Evolutionary conservation across 1,139 yeast genomes (phyloP).

Genomic region (Pichia sp.): DNA sequence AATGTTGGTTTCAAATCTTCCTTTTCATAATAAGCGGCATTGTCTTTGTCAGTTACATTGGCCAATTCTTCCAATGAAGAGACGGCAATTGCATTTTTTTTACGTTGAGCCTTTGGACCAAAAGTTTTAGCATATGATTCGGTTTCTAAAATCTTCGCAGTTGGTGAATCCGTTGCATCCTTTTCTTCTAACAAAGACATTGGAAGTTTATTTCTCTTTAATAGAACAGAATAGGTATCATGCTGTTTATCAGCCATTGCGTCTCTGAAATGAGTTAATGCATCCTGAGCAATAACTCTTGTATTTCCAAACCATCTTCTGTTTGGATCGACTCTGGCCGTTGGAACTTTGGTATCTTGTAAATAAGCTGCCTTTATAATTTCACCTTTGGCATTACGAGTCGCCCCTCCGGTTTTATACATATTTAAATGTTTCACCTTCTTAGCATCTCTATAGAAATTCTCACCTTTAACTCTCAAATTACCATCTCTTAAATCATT

Average conservation of each 20-base stretch:
- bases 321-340: conserved; percentile 92
- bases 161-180: conserved; percentile 56
- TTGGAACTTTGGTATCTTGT: conserved; percentile 83
- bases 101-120: conserved; percentile 94
- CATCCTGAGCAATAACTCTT: conserved; percentile 95
- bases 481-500: conserved; percentile 83
- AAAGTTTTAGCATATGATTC: conserved; percentile 77
- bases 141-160: conserved; percentile 76
- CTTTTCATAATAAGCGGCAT: conserved; percentile 60
- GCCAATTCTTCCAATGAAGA: conserved; percentile 79
- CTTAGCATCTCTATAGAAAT: conserved; percentile 91
- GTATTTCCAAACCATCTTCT: conserved; percentile 98
- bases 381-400: conserved; percentile 81
- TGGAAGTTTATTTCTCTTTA: conserved; percentile 87
- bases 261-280: conserved; percentile 86
- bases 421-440: conserved; percentile 83
- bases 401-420: conserved; percentile 90
- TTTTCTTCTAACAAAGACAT: conserved; percentile 91
- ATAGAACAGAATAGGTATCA: conserved; percentile 81
- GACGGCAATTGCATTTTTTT: conserved; percentile 71
- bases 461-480: conserved; percentile 91
- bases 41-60: conserved; percentile 48
- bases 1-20: conserved; percentile 65
- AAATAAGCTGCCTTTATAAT: conserved; percentile 79
- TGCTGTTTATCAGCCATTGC: conserved; percentile 84